Conservation (phyloP, 2,329 filamentous ascomycete genomes). For the Sporothrix globosa region DNA sequence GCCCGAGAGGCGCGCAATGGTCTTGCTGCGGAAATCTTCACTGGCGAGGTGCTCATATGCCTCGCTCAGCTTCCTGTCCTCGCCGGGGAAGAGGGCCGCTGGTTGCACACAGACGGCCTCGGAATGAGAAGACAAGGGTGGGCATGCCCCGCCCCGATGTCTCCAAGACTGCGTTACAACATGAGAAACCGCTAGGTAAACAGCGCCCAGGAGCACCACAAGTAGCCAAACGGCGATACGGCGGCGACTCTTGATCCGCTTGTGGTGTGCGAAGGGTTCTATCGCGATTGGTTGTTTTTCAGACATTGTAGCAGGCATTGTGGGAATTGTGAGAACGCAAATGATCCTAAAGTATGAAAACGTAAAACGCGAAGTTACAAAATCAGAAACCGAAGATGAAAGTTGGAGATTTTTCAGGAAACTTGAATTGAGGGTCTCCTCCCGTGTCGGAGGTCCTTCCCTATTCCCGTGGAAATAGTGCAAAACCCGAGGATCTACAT, state of each 20-base stretch:
- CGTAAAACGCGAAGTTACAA: neutral
- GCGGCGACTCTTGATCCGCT: neutral
- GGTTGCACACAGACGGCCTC: conserved; percentile 29
- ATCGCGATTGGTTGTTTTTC: neutral
- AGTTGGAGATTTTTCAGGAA: neutral
- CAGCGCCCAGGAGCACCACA: conserved; percentile 8
- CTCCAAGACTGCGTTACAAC: neutral
- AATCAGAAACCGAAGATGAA: neutral
- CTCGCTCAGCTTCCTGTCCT: conserved; percentile 20
- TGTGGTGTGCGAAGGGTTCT: neutral
- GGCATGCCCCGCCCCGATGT: neutral
- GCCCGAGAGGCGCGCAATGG: conserved; percentile 40
- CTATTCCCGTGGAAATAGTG: neutral
- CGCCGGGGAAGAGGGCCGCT: conserved; percentile 26
- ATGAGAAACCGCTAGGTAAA: neutral
- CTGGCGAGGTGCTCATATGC: conserved; percentile 24
- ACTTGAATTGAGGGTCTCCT: neutral
- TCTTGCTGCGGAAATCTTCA: conserved; percentile 38
- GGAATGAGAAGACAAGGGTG: neutral
- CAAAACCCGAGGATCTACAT: neutral
- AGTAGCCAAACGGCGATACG: conserved; percentile 6
- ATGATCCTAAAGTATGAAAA: neutral
- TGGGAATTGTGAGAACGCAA: neutral
- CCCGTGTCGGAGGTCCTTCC: neutral
- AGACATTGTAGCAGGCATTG: neutral